Percentiles rank a stretch among this genome's conserved stretches.
Conservation (phyloP, 192 early-diverging fungal genomes). For the Entomortierella parvispora region DNA sequence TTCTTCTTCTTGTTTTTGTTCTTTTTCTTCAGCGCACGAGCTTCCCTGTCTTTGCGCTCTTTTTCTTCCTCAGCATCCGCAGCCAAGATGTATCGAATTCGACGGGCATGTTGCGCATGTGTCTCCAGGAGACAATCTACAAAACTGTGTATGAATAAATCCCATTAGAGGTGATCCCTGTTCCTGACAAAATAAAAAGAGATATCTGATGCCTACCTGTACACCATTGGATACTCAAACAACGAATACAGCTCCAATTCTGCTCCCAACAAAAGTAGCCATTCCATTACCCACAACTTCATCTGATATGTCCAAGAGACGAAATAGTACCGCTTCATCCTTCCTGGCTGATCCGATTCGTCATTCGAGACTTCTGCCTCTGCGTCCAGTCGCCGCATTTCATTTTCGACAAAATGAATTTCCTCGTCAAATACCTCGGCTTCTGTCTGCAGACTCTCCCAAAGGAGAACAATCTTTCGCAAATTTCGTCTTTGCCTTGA, state of each 20-base stretch:
- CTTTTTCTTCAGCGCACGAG: background rate
- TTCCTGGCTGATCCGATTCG: background rate
- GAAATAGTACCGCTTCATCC: constrained; percentile 56
- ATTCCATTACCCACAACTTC: constrained; percentile 66
- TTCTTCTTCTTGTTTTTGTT: constrained; percentile 44
- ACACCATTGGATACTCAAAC: constrained; percentile 72
- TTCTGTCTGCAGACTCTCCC: constrained; percentile 68
- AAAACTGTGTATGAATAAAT: constrained; percentile 22
- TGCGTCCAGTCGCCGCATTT: background rate
- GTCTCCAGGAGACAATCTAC: constrained; percentile 42
- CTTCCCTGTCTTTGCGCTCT: background rate
- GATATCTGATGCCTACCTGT: constrained; percentile 53
- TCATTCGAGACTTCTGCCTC: background rate
- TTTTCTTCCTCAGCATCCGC: constrained; percentile 3
- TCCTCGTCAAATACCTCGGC: constrained; percentile 48
- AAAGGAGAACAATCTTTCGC: constrained; percentile 64
- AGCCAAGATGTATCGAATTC: constrained; percentile 17
- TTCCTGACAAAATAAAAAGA: background rate
- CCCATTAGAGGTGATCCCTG: background rate
- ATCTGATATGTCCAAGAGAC: constrained; percentile 74
- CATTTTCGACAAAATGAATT: constrained; percentile 10
- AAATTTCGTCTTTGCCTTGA: constrained; percentile 68
- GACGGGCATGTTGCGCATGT: constrained; percentile 44
- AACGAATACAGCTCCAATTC: constrained; percentile 74
- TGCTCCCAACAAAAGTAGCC: constrained; percentile 67